Evolutionary conservation across 2,329 filamentous ascomycete genomes (phyloP), one percentile per base, ranked within the genome.

Genomic region (Rutstroemia sydowiana): DNA sequence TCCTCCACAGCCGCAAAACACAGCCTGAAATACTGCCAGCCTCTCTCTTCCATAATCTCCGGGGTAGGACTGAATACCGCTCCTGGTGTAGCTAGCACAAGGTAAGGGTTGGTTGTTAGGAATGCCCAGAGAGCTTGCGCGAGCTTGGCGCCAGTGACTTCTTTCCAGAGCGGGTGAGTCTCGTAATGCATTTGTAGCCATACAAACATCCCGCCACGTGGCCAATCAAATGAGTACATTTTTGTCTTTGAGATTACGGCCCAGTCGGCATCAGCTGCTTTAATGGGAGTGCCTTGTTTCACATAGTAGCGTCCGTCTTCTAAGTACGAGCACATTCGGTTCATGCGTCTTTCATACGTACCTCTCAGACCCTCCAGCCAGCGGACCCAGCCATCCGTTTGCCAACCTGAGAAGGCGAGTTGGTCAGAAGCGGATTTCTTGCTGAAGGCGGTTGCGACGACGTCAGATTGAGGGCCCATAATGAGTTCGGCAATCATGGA

Each of bases 161-260:
- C 65, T 23, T 68, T 67, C 66, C 74, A 83, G 13, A 95, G 75
- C 11, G 88, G 88, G 64, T 95, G 90, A 2, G 74, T 73, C 50
- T 85, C 78, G 61, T 90, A 85, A 65, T 82, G 76, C 55, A 93
- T 70, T 51, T 79, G 76, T 3, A 95, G 63, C 91, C 91, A 96
- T 51, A 95, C 70, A 68, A 95, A 96, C 90, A 96, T 96, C 64
- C 91, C 91, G 32, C 84, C 91, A 26, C 86, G 79, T 1, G 91
- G 90, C 76, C 87, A 89, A 59, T 78, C 70, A 65, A 95, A 95
- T 42, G 83, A 79, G 68, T 84, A 87, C 59, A 95, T 77, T 55
- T 77, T 75, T 1, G 79, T 85, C 70, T 87, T 90, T 62, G 84
- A 82, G 43, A 95, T 77, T 54, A 91, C 77, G 54, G 84, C 79